Evolutionary conservation across 306 rosid species (phyloP), one percentile per base, ranked within the genome.

Genomic region (Lupinus albus): DNA sequence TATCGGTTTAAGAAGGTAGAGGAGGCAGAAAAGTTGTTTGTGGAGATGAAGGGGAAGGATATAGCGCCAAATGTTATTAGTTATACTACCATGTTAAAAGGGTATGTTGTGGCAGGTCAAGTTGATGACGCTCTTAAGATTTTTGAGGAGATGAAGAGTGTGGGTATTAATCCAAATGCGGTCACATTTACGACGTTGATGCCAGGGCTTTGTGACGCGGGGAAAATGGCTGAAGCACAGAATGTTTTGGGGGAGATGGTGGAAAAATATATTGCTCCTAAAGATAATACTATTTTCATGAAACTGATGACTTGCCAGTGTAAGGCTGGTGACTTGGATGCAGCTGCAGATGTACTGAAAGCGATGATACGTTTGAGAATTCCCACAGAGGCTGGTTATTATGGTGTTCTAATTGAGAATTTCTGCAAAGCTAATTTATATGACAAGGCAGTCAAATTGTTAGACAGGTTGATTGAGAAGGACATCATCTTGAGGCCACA

Each of bases 331-430:
- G 79, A 93, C 71, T 65, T 93, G 75, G 96, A 89, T 80, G 91
- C 94, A 3, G 97, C 96, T 41, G 78, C 81, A 0, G 82, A 84
- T 77, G 97, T 93, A 50, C 84, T 89, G 12, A 86, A 80, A 65
- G 87, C 85, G 18, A 92, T 92, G 96, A 74, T 78, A 66, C 78
- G 91, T 45, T 62, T 89, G 80, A 86, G 93, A 71, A 83, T 93
- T 77, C 98, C 97, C 0, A 89, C 97, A 0, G 95, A 93, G 78
- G 87, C 95, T 21, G 95, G 97, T 13, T 97, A 93, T 28, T 93
- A 93, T 61, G 91, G 98, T 5, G 54, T 88, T 44, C 73, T 93
- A 64, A 88, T 93, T 18, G 92, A 92, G 80, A 84, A 81, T 68
- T 93, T 84, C 68, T 93, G 98, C 82, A 86, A 77, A 82, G 91